A percentile compares a stretch with the other conserved stretches of the same genome.
Evolutionary conservation across 1,284 basidiomycete genomes (phyloP).

Genomic region (Ceratobasidium sp.): DNA sequence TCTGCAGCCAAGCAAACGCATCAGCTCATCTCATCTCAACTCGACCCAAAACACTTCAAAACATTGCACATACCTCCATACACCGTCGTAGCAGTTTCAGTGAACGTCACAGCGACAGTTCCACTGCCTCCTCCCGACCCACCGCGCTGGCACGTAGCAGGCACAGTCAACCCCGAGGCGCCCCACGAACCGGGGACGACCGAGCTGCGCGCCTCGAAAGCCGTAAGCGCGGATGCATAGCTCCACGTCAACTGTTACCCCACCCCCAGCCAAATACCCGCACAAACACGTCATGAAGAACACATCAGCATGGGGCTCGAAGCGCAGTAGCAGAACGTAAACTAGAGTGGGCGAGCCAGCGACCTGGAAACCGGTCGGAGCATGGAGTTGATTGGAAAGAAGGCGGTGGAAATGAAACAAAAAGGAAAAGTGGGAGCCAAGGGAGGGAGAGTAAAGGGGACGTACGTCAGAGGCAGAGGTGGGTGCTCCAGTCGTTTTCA

Average conservation of each 20-base stretch:
- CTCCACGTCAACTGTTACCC: conserved; percentile 33
- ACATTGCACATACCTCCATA: conserved; percentile 57
- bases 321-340: too few species aligned
- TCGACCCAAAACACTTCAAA: background rate
- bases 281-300: too few species aligned
- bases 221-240: conserved; percentile 43
- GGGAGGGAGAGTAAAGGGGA: background rate
- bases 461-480: conserved; percentile 44
- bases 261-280: too few species aligned
- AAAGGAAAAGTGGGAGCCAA: background rate
- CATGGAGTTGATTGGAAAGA: too few species aligned
- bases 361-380: too few species aligned
- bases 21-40: conserved; percentile 50
- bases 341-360: too few species aligned
- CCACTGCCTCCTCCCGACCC: conserved; percentile 48
- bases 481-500: conserved; percentile 39
- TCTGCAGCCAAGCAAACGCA: conserved; percentile 14
- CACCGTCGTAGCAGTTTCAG: conserved; percentile 58
- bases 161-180: conserved; percentile 65
- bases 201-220: conserved; percentile 43
- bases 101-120: conserved; percentile 43
- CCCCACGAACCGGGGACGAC: conserved; percentile 67
- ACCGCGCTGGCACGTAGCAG: conserved; percentile 58
- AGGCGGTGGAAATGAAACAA: too few species aligned
- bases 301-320: too few species aligned